A percentile compares a stretch with the other conserved stretches of the same genome.
phyloP scores from a whole-genome alignment of 768 basidiomycete genomes.

The Termitomyces sp. region DNA sequence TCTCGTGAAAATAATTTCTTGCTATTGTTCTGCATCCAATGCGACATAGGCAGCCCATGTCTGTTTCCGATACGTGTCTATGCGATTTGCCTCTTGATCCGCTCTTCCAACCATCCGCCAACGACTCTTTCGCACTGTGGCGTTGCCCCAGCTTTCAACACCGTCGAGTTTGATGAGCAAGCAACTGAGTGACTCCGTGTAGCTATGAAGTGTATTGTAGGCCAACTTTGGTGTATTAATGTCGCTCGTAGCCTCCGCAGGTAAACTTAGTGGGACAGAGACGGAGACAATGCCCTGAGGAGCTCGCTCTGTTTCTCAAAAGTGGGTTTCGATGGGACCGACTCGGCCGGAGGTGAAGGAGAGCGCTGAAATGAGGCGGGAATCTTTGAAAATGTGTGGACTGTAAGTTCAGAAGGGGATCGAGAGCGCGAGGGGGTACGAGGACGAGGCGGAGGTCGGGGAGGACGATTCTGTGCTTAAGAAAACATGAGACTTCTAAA shows the following conservation, averaged over 20 bases:
- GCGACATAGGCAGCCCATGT: constrained; percentile 31
- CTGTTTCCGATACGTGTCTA: constrained; percentile 47
- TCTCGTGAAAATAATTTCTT: not conserved
- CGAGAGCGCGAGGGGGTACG: not conserved
- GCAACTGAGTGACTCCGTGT: constrained; percentile 60
- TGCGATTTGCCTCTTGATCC: constrained; percentile 54
- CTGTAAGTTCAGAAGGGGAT: not conserved
- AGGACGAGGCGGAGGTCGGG: not conserved
- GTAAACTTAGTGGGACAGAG: constrained; percentile 19
- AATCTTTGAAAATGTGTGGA: not conserved
- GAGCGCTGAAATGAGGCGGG: constrained; percentile 4
- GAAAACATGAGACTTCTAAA: not conserved
- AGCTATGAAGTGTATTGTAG: constrained; percentile 60
- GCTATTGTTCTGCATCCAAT: not conserved
- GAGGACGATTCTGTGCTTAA: constrained; percentile 1
- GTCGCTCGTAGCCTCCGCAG: constrained; percentile 18
- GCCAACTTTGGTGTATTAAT: constrained; percentile 43
- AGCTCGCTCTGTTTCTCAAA: constrained; percentile 31
- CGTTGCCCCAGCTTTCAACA: constrained; percentile 63
- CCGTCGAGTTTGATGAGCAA: constrained; percentile 68
- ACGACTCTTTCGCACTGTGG: constrained; percentile 48
- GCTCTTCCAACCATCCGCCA: constrained; percentile 54
- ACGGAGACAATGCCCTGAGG: constrained; percentile 30
- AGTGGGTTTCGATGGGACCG: too few relatives aligned
- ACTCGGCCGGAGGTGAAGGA: constrained; percentile 7